phyloP scores from a whole-genome alignment of 2,329 filamentous ascomycete species.

The Coniella lustricola region DNA sequence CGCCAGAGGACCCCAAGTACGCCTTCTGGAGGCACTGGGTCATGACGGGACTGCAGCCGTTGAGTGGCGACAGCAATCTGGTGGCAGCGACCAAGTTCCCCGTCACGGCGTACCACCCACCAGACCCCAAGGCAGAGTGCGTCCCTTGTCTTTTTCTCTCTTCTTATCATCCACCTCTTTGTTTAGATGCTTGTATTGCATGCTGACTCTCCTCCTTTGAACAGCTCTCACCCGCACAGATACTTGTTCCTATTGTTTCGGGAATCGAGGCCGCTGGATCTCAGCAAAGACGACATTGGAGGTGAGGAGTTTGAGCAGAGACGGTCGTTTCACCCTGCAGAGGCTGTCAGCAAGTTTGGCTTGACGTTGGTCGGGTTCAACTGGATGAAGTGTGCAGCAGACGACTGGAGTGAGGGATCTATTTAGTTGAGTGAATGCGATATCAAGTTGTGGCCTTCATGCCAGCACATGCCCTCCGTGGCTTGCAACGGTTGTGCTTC shows the following conservation, averaged over 20 bases:
- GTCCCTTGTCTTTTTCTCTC: conserved; percentile 14
- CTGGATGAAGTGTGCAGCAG: conserved; percentile 40
- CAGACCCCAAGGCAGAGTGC: conserved; percentile 40
- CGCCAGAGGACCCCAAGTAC: conserved; percentile 47
- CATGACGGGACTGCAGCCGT: conserved; percentile 32
- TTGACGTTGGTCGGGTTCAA: conserved; percentile 34
- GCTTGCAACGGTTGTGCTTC: too few relatives aligned
- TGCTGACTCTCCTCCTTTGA: background rate
- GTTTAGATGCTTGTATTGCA: too few relatives aligned
- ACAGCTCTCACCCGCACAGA: conserved; percentile 40
- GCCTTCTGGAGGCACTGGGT: conserved; percentile 51
- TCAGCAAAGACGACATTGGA: conserved; percentile 36
- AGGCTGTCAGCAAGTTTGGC: conserved; percentile 31
- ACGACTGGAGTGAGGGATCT: conserved; percentile 30
- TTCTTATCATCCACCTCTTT: too few relatives aligned
- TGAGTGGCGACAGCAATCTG: conserved; percentile 18
- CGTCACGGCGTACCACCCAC: conserved; percentile 37
- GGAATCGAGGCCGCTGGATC: conserved; percentile 28
- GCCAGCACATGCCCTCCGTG: too few relatives aligned
- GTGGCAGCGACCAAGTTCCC: conserved; percentile 26
- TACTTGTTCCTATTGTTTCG: conserved; percentile 39
- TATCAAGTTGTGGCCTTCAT: too few relatives aligned
- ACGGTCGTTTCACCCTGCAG: conserved; percentile 33
- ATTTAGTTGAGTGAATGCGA: too few relatives aligned
- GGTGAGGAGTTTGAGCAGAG: conserved; percentile 40